phyloP scores from a whole-genome alignment of 495 filamentous ascomycete species.

The Neurospora tetrasperma region DNA sequence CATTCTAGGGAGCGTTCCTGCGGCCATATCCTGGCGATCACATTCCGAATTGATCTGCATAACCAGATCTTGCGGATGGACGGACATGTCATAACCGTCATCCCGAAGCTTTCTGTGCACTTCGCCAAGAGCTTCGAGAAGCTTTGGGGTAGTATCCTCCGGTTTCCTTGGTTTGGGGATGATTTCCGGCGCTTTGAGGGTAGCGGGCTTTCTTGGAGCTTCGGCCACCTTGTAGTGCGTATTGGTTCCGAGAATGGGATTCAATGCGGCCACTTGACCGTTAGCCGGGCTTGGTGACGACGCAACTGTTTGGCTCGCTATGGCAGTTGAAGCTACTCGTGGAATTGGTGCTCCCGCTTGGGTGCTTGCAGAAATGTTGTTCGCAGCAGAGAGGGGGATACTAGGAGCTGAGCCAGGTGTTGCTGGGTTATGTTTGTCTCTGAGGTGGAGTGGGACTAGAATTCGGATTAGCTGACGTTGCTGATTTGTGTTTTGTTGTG shows the following conservation, averaged over 20 bases:
- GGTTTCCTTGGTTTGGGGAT: not conserved
- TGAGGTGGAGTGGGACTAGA: constrained; percentile 5
- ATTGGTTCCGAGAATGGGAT: constrained; percentile 2
- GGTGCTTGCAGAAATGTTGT: not conserved
- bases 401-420: not conserved
- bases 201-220: not conserved
- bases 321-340: not conserved
- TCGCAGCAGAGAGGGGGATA: not conserved
- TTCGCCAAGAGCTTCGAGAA: not conserved
- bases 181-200: not conserved
- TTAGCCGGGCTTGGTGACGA: not conserved
- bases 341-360: not conserved
- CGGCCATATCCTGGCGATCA: not conserved
- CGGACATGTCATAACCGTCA: not conserved
- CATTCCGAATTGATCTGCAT: not conserved
- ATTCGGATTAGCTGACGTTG: constrained; percentile 5
- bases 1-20: constrained; percentile 8
- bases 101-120: not conserved
- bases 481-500: not conserved
- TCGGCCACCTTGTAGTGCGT: constrained; percentile 1
- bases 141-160: not conserved
- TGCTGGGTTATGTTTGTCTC: not conserved
- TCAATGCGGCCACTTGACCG: not conserved
- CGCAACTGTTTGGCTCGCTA: not conserved
- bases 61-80: not conserved